phyloP scores from a whole-genome alignment of 1,284 basidiomycete species.

The Rhodotorula sp. region DNA sequence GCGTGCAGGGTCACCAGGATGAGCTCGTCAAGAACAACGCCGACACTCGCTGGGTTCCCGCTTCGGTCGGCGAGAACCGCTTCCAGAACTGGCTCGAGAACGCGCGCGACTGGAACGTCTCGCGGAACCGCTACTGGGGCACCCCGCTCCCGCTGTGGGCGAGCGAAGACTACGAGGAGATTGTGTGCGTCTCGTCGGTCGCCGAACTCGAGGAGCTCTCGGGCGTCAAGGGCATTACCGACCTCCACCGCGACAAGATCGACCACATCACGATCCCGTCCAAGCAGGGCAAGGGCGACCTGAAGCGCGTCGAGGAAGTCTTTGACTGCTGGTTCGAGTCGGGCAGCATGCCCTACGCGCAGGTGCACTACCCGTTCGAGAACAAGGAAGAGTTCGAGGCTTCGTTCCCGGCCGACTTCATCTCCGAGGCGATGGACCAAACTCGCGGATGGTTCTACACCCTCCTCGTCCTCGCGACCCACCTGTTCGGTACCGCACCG shows the following conservation, averaged over 20 bases:
- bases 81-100: slow-evolving; percentile 98
- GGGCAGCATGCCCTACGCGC: slow-evolving; percentile 99
- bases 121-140: slow-evolving; percentile 99
- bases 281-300: slow-evolving; percentile 76
- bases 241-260: slow-evolving; percentile 91
- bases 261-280: slow-evolving; percentile 97
- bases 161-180: slow-evolving; percentile 89
- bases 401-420: slow-evolving; percentile 94
- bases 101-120: slow-evolving; percentile 98
- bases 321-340: slow-evolving; percentile 99
- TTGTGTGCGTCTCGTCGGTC: slow-evolving; percentile 84
- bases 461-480: slow-evolving; percentile 88
- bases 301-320: slow-evolving; percentile 91
- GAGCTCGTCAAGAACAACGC: slow-evolving; percentile 87
- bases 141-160: slow-evolving; percentile 97
- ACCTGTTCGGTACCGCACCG: slow-evolving; percentile 87
- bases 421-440: slow-evolving; percentile 80
- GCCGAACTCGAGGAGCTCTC: slow-evolving; percentile 84
- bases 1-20: slow-evolving; percentile 79
- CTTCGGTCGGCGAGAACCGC: slow-evolving; percentile 81
- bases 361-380: slow-evolving; percentile 97
- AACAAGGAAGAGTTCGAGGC: slow-evolving; percentile 78
- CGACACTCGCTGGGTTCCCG: slow-evolving; percentile 88
- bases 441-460: slow-evolving; percentile 96
- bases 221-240: slow-evolving; percentile 80